Percentiles rank a stretch among this genome's conserved stretches.
Conservation (phyloP, 2,329 filamentous ascomycete species). For the Venturia carpophila region DNA sequence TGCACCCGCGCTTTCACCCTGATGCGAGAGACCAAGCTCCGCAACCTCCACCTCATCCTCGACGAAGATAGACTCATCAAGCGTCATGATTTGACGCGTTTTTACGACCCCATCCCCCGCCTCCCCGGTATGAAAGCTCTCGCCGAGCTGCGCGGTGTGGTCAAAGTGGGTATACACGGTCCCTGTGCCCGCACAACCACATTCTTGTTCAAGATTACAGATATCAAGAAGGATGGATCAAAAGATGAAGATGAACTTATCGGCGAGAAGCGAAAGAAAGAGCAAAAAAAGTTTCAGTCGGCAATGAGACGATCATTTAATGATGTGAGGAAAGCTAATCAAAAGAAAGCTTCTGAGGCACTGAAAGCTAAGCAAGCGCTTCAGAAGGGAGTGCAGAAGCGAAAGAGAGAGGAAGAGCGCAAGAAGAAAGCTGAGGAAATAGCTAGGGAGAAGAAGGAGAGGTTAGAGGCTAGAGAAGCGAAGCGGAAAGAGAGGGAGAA, state of each 20-base stretch:
- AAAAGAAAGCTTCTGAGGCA: neutral
- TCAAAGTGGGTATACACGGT: neutral
- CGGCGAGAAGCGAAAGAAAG: neutral
- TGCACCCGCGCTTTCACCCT: neutral
- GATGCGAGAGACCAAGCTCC: constrained; percentile 3
- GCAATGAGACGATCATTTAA: neutral
- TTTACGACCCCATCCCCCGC: neutral
- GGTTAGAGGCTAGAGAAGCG: neutral
- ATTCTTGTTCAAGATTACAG: neutral
- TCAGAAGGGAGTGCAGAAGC: neutral
- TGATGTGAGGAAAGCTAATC: neutral
- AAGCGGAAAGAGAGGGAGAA: neutral
- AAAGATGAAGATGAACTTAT: neutral
- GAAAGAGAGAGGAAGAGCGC: neutral
- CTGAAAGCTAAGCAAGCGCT: neutral
- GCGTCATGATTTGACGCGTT: neutral
- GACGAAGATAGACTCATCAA: constrained; percentile 10
- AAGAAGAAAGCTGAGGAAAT: neutral
- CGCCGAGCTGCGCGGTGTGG: constrained; percentile 1
- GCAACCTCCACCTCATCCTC: constrained; percentile 3
- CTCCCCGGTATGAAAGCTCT: constrained; percentile 10
- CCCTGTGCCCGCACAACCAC: neutral
- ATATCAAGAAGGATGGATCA: neutral
- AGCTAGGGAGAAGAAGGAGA: neutral
- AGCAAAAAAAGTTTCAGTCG: neutral